These are phyloP conservation scores for Coriaria nepalensis DNA, from an alignment of 306 rosid species.

Conservation along the genomic window DNA sequence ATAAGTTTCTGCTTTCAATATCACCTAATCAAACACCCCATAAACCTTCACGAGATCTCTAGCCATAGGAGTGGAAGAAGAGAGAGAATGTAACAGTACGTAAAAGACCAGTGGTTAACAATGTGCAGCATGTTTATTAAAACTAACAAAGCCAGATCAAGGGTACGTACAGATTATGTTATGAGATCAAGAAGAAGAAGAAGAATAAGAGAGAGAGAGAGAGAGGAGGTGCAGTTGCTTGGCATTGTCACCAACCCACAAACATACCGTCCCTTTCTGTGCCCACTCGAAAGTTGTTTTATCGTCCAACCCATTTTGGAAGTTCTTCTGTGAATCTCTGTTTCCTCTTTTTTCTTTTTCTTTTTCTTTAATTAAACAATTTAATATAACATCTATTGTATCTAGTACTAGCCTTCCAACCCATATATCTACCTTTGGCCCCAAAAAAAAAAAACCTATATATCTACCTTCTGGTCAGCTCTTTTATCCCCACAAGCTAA, in stretches of 20 bases:
- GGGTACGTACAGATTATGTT: neutral
- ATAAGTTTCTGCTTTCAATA: too few species aligned
- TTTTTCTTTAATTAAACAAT: too few species aligned
- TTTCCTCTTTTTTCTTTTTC: slow-evolving; percentile 14
- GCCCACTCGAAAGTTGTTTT: slow-evolving; percentile 49
- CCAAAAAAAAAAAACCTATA: too few species aligned
- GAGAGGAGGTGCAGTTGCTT: slow-evolving; percentile 21
- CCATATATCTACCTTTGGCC: too few species aligned
- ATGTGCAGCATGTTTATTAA: slow-evolving; percentile 10
- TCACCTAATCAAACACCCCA: too few species aligned
- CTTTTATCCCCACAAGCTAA: too few species aligned
- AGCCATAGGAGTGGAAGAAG: neutral
- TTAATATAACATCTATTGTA: too few species aligned
- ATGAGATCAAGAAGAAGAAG: neutral
- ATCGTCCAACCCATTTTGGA: slow-evolving; percentile 44
- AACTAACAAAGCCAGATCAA: slow-evolving; percentile 10
- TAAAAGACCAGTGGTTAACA: slow-evolving; percentile 43
- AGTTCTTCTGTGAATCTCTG: slow-evolving; percentile 12
- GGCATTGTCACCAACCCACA: slow-evolving; percentile 52
- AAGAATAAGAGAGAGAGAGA: neutral
- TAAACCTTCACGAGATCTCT: too few species aligned
- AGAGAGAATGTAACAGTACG: too few species aligned
- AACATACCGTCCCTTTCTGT: slow-evolving; percentile 41
- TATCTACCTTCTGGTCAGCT: too few species aligned
- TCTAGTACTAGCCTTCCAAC: too few species aligned